Conservation (phyloP, 495 filamentous ascomycete genomes). For the Xylaria nigripes region DNA sequence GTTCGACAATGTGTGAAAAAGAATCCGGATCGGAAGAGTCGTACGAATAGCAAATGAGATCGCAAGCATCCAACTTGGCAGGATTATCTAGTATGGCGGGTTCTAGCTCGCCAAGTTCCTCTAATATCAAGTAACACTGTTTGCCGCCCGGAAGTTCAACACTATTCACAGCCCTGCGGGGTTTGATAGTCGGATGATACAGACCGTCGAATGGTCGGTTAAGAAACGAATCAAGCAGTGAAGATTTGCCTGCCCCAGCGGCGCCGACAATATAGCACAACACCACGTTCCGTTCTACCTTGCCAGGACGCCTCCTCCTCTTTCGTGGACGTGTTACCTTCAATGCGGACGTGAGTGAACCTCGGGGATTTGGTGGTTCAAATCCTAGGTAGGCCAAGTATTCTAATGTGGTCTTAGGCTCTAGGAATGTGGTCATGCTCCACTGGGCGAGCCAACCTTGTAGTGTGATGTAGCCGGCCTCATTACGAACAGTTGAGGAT, state of each 20-base stretch:
- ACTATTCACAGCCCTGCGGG: constrained; percentile 86
- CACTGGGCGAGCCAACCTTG: constrained; percentile 98
- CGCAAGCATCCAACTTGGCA: constrained; percentile 83
- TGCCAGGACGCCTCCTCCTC: constrained; percentile 64
- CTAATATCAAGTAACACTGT: constrained; percentile 92
- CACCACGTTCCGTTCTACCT: constrained; percentile 92
- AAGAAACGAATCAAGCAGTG: constrained; percentile 82
- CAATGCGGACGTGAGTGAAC: constrained; percentile 69
- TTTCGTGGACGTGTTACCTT: constrained; percentile 90
- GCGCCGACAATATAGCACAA: constrained; percentile 89
- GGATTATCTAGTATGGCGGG: constrained; percentile 89
- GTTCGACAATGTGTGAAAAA: constrained; percentile 79
- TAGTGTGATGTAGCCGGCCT: constrained; percentile 88
- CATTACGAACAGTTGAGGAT: constrained; percentile 87
- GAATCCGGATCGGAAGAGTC: constrained; percentile 94
- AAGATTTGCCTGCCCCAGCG: constrained; percentile 74
- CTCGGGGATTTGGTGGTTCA: constrained; percentile 54
- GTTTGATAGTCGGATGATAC: constrained; percentile 93
- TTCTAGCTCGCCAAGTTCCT: constrained; percentile 92
- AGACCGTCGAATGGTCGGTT: constrained; percentile 75
- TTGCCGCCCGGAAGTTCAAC: constrained; percentile 94
- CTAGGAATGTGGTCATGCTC: constrained; percentile 98
- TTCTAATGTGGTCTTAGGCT: constrained; percentile 87
- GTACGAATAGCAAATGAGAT: constrained; percentile 91
- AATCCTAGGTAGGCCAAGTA: constrained; percentile 96